Base-by-base conservation (phyloP, 768 basidiomycete genomes). In the Amanita phalloides region DNA sequence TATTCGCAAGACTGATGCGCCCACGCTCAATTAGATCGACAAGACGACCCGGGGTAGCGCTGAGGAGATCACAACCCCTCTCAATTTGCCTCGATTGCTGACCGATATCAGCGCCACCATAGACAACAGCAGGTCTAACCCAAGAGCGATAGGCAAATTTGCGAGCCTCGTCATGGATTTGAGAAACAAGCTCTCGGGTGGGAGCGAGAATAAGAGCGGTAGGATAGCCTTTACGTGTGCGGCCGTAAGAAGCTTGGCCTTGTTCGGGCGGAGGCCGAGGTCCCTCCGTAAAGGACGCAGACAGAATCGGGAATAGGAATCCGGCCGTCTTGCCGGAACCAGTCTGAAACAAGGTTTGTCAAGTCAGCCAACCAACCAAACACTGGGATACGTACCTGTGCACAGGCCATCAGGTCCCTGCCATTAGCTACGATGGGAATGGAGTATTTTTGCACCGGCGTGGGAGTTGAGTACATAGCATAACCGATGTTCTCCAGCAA, bases 121-220 rank as follows among this genome's bases (percentile, higher is more conserved):
- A 99, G 21, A 97, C 96, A 42, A 98, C 96, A 56, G 96, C 96
- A 32, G 96, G 94, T 61, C 91, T 86, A 55, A 98, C 94, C 96
- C 96, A 98, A 36, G 96, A 97, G 54, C 96, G 89, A 71, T 99
- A 99, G 21, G 95, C 87, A 62, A 99, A 99, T 72, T 98, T 98
- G 65, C 94, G 85, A 25, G 96, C 95, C 68, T 99, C 96, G 2
- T 98, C 96, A 66, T 99, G 95, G 64, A 99, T 99, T 72, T 99
- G 96, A 56, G 90, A 94, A 55, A 98, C 96, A 53, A 99, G 84
- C 67, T 99, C 96, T 62, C 96, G 94, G 41, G 96, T 99, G 45
- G 96, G 96, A 4, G 96, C 96, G 55, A 99, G 80, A 60, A 99
- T 90, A 45, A 99, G 81, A n/a, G 91, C 90, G 6, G 94, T 96